Evolutionary conservation across 345 rosid genomes (phyloP).

Genomic region (Pistacia integerrima): DNA sequence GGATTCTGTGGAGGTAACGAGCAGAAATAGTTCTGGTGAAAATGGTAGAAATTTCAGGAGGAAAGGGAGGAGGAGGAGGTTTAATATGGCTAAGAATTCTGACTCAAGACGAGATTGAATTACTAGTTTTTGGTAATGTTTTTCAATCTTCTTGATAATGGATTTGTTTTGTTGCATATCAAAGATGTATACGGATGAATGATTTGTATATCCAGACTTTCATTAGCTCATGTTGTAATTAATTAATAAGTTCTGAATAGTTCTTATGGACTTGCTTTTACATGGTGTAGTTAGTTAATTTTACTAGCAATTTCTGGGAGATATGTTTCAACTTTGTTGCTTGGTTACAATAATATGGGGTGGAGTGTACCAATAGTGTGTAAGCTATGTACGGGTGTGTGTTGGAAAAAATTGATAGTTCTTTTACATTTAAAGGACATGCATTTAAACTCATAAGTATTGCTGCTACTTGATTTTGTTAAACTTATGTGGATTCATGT

Average conservation of each 20-base stretch:
- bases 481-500: neutral
- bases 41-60: conserved; percentile 21
- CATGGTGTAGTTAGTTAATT: neutral
- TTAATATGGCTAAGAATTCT: neutral
- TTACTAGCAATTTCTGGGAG: neutral
- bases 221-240: neutral
- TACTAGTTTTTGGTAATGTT: neutral
- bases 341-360: neutral
- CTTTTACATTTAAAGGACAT: neutral
- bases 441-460: neutral
- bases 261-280: neutral
- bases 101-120: conserved; percentile 1
- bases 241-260: neutral
- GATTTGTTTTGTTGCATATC: neutral
- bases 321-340: neutral
- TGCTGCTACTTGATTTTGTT: neutral
- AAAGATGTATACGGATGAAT: neutral
- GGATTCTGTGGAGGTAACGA: neutral
- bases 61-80: conserved; percentile 24
- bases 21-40: neutral
- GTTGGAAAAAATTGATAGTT: neutral
- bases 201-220: conserved; percentile 5
- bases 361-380: neutral
- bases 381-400: neutral
- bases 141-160: conserved; percentile 2